Base-by-base conservation (phyloP, 2,329 filamentous ascomycete genomes). In the Nemania diffusa region DNA sequence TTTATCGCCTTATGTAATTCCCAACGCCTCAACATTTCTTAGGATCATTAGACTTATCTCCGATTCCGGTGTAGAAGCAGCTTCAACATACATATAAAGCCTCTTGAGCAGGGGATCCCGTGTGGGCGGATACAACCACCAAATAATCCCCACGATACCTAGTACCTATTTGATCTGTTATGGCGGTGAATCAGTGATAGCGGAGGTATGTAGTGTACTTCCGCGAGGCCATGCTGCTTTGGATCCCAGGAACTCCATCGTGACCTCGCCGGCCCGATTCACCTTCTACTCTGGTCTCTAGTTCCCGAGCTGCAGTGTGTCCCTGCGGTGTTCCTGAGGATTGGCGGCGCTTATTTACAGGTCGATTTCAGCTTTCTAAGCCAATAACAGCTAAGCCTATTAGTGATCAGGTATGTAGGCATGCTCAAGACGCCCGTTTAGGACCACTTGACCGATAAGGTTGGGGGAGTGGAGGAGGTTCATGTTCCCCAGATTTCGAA, bases 221-320 rank as follows among this genome's bases (percentile, higher is more conserved):
- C 42, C 34, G 32, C 34, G 42, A 48, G 52, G 34, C 42, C 40
- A 48, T 24, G 24, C 61, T 50, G 56, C 26, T 67, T n/a, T 44
- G 51, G 20, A 37, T 13, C 40, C 32, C 24, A 51, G 48, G 53
- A 26, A 32, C n/a, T 57, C 60, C 63, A 64, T 57, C 59, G 58
- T 69, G 63, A 69, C 59, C 67, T 64, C 37, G 44, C 24, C 24
- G 13, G 20, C 34, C 27, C n/a, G 24, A 3, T 42, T 57, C 59
- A 69, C 67, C 67, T 69, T 67, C 67, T 64, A 53, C 50, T 69
- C 64, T 67, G n/a, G 64, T 66, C 55, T 20, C 40, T 50, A 32
- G 44, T 52, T 37, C 56, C 56, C 44, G 59, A 51, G n/a, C 32
- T 65, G 57, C 22, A 13, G 44, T 34, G 27, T 50, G n/a, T n/a